Conservation (phyloP, 768 basidiomycete species). For the Mycena latifolia region DNA sequence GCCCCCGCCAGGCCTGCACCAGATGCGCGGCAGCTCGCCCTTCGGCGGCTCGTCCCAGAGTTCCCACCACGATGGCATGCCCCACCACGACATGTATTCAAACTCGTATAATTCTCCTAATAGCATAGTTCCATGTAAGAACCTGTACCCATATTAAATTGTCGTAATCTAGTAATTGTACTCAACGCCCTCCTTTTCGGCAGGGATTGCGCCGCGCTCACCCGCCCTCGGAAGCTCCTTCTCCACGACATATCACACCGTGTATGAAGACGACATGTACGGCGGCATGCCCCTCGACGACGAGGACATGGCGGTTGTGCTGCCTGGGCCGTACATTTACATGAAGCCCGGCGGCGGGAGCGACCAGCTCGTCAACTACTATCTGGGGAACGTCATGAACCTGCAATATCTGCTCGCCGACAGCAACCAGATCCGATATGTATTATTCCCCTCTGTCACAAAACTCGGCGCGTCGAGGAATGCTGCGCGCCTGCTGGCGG, state of each 20-base stretch:
- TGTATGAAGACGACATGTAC: constrained; percentile 15
- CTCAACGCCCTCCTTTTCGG: constrained; percentile 70
- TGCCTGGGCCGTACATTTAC: background rate
- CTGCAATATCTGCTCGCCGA: constrained; percentile 81
- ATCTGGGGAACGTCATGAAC: constrained; percentile 71
- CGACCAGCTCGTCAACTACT: constrained; percentile 54
- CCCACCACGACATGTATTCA: constrained; percentile 16
- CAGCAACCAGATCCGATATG: constrained; percentile 52
- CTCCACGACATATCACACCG: constrained; percentile 39
- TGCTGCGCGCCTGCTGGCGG: constrained; percentile 73
- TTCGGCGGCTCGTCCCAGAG: constrained; percentile 27
- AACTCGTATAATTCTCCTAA: constrained; percentile 35
- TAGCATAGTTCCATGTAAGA: constrained; percentile 83
- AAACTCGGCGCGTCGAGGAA: constrained; percentile 60
- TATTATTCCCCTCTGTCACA: constrained; percentile 67
- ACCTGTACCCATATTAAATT: constrained; percentile 76
- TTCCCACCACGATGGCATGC: constrained; percentile 29
- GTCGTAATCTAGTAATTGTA: constrained; percentile 74
- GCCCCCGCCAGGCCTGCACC: background rate
- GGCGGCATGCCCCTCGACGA: constrained; percentile 8
- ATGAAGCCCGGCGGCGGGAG: constrained; percentile 23
- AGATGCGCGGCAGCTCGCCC: constrained; percentile 28
- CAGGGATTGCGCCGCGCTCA: constrained; percentile 51
- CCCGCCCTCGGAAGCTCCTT: constrained; percentile 47
- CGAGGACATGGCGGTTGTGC: background rate